These are phyloP conservation scores for Botrytis fabae DNA, from an alignment of 2,329 filamentous ascomycete species.

Conservation along the genomic window DNA sequence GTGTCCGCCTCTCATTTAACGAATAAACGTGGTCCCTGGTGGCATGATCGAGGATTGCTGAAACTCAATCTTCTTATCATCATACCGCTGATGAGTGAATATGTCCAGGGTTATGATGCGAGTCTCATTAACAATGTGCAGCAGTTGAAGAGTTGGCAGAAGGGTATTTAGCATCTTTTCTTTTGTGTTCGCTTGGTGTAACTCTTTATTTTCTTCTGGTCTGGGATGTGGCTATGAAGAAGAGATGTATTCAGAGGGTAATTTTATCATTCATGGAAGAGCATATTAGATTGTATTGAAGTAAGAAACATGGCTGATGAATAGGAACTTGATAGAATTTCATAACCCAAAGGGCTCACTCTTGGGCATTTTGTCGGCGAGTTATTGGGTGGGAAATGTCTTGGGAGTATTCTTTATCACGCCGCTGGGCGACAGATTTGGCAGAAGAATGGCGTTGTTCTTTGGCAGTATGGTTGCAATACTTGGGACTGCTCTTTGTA, in stretches of 20 bases:
- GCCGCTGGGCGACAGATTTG: constrained; percentile 22
- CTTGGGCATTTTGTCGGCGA: constrained; percentile 27
- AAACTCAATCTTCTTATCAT: constrained; percentile 29
- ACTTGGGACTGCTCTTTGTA: constrained; percentile 21
- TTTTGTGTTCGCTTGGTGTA: background rate
- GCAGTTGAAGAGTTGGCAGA: constrained; percentile 27
- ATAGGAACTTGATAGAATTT: constrained; percentile 26
- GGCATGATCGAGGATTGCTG: constrained; percentile 27
- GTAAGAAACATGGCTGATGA: background rate
- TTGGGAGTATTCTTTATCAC: constrained; percentile 30
- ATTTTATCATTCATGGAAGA: background rate
- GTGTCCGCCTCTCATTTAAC: constrained; percentile 21
- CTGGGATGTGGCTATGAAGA: too few species aligned
- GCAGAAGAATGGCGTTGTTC: constrained; percentile 20
- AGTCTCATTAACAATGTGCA: constrained; percentile 31
- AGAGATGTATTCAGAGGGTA: background rate
- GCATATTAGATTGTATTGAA: background rate
- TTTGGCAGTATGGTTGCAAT: constrained; percentile 21
- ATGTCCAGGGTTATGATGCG: constrained; percentile 30
- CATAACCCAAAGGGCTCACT: constrained; percentile 27
- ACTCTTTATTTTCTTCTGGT: background rate
- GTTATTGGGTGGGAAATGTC: constrained; percentile 30
- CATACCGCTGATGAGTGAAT: constrained; percentile 31
- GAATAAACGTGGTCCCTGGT: constrained; percentile 28
- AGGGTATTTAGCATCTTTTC: constrained; percentile 20